Percentiles rank a stretch among this genome's conserved stretches.
Conservation (phyloP, 2,329 filamentous ascomycete species). For the Eutypa lata region DNA sequence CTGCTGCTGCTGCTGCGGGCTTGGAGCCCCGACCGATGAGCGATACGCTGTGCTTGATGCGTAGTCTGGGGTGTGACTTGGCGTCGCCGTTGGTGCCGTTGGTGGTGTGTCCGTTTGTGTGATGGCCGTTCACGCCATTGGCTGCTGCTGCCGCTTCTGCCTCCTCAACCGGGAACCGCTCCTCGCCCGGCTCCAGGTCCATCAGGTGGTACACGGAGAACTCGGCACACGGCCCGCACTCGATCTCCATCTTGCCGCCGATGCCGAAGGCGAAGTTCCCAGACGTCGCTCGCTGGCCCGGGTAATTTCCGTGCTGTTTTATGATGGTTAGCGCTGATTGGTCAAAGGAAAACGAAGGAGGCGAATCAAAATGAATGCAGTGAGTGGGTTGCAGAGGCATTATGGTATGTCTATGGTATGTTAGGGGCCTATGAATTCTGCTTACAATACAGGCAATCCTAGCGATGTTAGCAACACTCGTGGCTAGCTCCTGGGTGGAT, state of each 20-base stretch:
- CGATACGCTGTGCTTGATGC: conserved; percentile 13
- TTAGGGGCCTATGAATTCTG: not conserved
- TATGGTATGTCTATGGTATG: too few species aligned
- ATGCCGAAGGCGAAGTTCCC: conserved; percentile 48
- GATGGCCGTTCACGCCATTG: not conserved
- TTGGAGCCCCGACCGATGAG: conserved; percentile 7
- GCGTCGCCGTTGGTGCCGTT: conserved; percentile 7
- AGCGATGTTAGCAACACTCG: conserved; percentile 37
- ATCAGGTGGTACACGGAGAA: conserved; percentile 51
- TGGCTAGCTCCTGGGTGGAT: conserved; percentile 41
- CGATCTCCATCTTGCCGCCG: conserved; percentile 33
- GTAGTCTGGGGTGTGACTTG: not conserved
- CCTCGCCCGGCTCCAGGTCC: conserved; percentile 30
- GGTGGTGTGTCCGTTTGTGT: not conserved
- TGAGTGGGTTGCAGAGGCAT: too few species aligned
- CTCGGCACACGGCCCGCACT: conserved; percentile 37
- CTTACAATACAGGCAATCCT: conserved; percentile 35
- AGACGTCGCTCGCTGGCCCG: conserved; percentile 47
- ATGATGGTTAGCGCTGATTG: not conserved
- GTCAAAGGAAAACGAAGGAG: too few species aligned
- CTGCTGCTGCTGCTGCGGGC: not conserved
- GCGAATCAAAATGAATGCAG: too few species aligned
- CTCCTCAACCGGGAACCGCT: conserved; percentile 6
- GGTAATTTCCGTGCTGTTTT: conserved; percentile 41
- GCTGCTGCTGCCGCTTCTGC: not conserved